These are phyloP conservation scores for Adansonia gregorii DNA, from an alignment of 441 rosid species.

Conservation along the genomic window DNA sequence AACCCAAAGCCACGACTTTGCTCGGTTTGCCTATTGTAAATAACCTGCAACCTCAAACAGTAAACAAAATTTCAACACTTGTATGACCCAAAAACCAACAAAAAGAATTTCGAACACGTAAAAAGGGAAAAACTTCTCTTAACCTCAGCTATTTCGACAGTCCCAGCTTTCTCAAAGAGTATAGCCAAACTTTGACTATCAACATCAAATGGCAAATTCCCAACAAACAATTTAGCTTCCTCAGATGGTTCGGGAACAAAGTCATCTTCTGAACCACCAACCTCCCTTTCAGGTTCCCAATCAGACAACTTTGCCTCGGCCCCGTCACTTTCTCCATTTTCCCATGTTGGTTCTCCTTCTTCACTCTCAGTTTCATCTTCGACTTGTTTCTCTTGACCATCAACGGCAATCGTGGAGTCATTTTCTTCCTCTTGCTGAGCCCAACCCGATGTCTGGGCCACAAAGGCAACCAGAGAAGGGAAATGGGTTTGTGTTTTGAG, in stretches of 20 bases:
- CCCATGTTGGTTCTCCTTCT: constrained; percentile 38
- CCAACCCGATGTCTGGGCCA: constrained; percentile 39
- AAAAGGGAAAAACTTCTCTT: constrained; percentile 13
- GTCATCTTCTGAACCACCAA: constrained; percentile 31
- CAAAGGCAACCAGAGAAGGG: constrained; percentile 33
- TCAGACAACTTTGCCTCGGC: constrained; percentile 32
- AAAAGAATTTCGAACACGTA: background rate
- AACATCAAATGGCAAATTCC: constrained; percentile 77
- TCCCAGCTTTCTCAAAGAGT: constrained; percentile 85
- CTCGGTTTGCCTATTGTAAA: constrained; percentile 83
- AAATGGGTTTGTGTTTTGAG: constrained; percentile 35
- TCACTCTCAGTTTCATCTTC: constrained; percentile 12
- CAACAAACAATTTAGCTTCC: constrained; percentile 84
- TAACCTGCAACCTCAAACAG: constrained; percentile 54
- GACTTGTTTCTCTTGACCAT: constrained; percentile 34
- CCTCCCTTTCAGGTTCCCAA: constrained; percentile 37
- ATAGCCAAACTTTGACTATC: constrained; percentile 78
- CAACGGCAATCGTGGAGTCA: constrained; percentile 47
- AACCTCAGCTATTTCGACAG: constrained; percentile 88
- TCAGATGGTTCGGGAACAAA: constrained; percentile 60
- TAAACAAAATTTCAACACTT: constrained; percentile 20
- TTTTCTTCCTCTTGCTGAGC: constrained; percentile 37
- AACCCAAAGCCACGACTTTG: constrained; percentile 95
- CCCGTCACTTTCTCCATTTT: constrained; percentile 38
- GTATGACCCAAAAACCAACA: background rate